phyloP scores from a whole-genome alignment of 768 basidiomycete species.

The Lanmaoa pseudosensibilis region DNA sequence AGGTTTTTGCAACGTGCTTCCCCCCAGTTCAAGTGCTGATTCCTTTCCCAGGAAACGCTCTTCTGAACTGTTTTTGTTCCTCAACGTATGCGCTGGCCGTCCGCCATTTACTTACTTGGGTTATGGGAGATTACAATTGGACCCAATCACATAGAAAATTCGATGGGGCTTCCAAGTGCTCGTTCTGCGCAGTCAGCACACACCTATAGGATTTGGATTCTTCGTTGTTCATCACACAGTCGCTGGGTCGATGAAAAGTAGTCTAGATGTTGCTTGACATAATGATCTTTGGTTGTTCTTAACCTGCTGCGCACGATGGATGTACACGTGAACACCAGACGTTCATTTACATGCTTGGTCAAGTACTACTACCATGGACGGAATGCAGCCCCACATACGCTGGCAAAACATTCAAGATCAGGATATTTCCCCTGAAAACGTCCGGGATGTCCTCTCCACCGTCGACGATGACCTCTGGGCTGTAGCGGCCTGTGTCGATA shows the following conservation, averaged over 20 bases:
- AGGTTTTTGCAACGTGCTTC: conserved; percentile 49
- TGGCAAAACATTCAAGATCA: conserved; percentile 62
- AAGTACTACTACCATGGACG: conserved; percentile 34
- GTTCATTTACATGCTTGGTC: background rate
- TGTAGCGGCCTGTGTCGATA: conserved; percentile 69
- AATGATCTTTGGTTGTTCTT: background rate
- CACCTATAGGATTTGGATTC: conserved; percentile 43
- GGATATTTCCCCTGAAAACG: conserved; percentile 51
- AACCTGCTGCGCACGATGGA: background rate
- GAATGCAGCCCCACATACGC: conserved; percentile 39
- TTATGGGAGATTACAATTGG: conserved; percentile 17
- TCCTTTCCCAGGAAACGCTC: conserved; percentile 62
- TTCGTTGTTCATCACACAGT: conserved; percentile 29
- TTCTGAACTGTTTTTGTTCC: conserved; percentile 47
- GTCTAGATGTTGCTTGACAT: conserved; percentile 17
- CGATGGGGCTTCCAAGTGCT: background rate
- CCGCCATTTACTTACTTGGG: conserved; percentile 19
- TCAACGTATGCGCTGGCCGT: background rate
- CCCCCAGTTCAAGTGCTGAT: conserved; percentile 14
- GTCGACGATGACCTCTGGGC: conserved; percentile 76
- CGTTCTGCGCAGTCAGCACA: conserved; percentile 6
- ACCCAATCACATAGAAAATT: conserved; percentile 7
- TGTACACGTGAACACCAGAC: conserved; percentile 1
- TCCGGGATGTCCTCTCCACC: conserved; percentile 48
- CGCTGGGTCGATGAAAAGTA: conserved; percentile 30